Evolutionary conservation across 495 filamentous ascomycete species (phyloP).

Genomic region (Lasiosphaeris hirsuta): DNA sequence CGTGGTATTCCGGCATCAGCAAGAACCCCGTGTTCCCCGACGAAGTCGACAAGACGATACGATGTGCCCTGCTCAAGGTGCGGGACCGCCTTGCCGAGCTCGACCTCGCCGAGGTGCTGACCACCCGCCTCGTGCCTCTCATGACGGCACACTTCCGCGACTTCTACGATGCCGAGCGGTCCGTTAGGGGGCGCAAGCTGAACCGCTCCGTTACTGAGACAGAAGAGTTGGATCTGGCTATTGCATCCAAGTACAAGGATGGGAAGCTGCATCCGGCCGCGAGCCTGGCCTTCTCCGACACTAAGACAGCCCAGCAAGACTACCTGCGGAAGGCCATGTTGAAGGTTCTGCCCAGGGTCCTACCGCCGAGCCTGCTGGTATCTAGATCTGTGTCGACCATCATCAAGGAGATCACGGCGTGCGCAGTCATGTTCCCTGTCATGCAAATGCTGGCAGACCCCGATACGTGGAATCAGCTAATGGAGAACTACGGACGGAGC

Average conservation of each 20-base stretch:
- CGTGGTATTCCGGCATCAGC: slow-evolving; percentile 89
- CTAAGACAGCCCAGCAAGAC: slow-evolving; percentile 78
- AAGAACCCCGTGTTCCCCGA: slow-evolving; percentile 72
- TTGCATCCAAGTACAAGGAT: slow-evolving; percentile 86
- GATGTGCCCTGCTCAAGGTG: slow-evolving; percentile 68
- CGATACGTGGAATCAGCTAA: slow-evolving; percentile 94
- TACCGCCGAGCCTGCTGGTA: slow-evolving; percentile 68
- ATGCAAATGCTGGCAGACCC: slow-evolving; percentile 76
- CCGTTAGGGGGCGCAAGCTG: slow-evolving; percentile 80
- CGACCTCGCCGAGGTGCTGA: slow-evolving; percentile 77
- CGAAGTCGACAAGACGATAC: slow-evolving; percentile 77
- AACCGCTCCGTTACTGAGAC: slow-evolving; percentile 91
- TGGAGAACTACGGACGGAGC: slow-evolving; percentile 82
- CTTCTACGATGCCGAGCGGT: slow-evolving; percentile 85
- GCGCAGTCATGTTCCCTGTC: slow-evolving; percentile 68
- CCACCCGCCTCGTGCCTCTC: slow-evolving; percentile 80
- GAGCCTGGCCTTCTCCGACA: slow-evolving; percentile 76
- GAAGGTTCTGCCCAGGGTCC: slow-evolving; percentile 67
- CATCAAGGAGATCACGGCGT: slow-evolving; percentile 78
- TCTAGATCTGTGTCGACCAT: slow-evolving; percentile 78
- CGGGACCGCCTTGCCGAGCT: slow-evolving; percentile 63
- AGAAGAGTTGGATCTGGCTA: slow-evolving; percentile 89
- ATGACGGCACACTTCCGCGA: slow-evolving; percentile 88
- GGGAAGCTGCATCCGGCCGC: slow-evolving; percentile 88
- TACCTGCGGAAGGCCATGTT: slow-evolving; percentile 71